Base-by-base conservation (phyloP, 2,329 filamentous ascomycete genomes). In the Penicillium fuscoglaucum region DNA sequence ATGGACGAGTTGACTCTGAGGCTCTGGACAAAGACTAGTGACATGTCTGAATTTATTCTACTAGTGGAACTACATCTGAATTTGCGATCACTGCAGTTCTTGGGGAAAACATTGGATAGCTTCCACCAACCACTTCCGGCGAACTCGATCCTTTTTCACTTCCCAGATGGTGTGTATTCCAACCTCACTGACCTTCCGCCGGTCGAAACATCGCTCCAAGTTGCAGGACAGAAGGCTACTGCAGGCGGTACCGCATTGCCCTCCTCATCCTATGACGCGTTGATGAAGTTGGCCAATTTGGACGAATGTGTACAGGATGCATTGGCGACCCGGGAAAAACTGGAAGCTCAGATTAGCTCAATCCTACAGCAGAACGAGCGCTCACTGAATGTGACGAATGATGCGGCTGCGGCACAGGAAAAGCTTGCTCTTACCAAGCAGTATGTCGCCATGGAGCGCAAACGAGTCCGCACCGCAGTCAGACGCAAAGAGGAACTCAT, bases 261-360 rank as follows among this genome's bases (percentile, higher is more conserved):
- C 0, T 92, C 89, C 0, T 92, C 91, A 0, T 92, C 92, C 0
- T 97, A 96, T 73, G 92, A 91, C 69, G 86, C 90, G 2, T 80
- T 98, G 21, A 93, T 97, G 87, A 88, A 90, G 60, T 81, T 98
- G 12, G 88, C 90, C 6, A 96, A 93, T 58, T 82, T 98, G 17
- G 91, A 96, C 62, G 90, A 90, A 71, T 96, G 92, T 55, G 90
- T 97, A 26, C 91, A 96, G 71, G 93, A 98, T 74, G 92, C 92
- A 1, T 78, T 96, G 10, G 84, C 87, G 1, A 96, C 91, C 0
- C 86, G 90, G 15, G 86, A 90, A 59, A 82, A 83, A 53, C 81
- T 98, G 9, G 86, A 90, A 48, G 77, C 82, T n/a, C 90, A 96
- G 63, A 96, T 97, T 63, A 90, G 90, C 49, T 64, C 67, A 4